Evolutionary conservation across 768 basidiomycete species (phyloP).

Genomic region (Phylloporus rhodoxanthus): DNA sequence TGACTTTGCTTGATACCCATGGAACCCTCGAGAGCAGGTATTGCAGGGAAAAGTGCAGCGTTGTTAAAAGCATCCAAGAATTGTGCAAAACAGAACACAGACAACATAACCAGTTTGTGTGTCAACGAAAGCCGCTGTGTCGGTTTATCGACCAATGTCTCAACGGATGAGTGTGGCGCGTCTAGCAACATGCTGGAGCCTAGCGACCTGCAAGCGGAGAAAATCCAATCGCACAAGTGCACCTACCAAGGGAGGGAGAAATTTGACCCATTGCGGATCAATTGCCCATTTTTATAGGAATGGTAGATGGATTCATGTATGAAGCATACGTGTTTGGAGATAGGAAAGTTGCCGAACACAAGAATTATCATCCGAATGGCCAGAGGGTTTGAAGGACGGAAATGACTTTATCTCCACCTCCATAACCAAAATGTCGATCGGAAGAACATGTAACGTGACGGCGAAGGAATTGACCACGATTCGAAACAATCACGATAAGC

Average conservation of each 20-base stretch:
- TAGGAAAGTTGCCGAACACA: background rate
- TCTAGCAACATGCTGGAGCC: slow-evolving; percentile 5
- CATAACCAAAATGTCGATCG: background rate
- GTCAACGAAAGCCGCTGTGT: slow-evolving; percentile 15
- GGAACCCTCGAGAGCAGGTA: slow-evolving; percentile 30
- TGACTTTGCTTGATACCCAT: slow-evolving; percentile 10
- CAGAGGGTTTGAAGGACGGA: background rate
- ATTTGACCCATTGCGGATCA: background rate
- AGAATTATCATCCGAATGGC: background rate
- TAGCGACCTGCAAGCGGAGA: background rate
- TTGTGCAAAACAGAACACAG: slow-evolving; percentile 37
- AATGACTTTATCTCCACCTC: background rate
- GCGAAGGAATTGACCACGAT: background rate
- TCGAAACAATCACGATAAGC: background rate
- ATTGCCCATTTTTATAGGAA: background rate
- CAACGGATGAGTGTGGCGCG: background rate
- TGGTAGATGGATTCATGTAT: background rate
- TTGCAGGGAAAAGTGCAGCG: slow-evolving; percentile 36
- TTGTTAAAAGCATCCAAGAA: slow-evolving; percentile 43
- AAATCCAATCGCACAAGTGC: background rate
- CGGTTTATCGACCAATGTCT: slow-evolving; percentile 1
- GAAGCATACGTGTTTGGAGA: background rate
- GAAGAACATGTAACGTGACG: background rate
- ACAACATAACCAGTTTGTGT: slow-evolving; percentile 29
- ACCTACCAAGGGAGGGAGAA: background rate